phyloP scores from a whole-genome alignment of 1,139 yeast genomes.

The Casaregolazyma lundiana region DNA sequence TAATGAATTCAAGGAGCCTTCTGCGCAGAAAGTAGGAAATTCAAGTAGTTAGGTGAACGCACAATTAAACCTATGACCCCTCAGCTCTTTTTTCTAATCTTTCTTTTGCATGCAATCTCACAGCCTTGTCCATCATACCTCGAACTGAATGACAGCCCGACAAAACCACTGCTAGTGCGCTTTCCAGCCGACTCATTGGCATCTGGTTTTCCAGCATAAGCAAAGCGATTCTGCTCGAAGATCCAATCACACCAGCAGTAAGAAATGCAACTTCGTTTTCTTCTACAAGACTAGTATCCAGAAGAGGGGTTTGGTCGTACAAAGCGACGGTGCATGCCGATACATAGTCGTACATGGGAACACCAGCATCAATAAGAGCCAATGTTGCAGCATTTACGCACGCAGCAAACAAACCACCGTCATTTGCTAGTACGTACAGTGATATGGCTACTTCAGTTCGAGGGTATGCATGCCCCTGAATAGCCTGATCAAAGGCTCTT shows the following conservation, averaged over 20 bases:
- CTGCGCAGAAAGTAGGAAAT: no score
- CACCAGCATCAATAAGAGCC: conserved; percentile 92
- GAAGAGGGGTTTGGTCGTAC: conserved; percentile 63
- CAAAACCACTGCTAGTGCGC: conserved; percentile 75
- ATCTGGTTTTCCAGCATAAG: conserved; percentile 70
- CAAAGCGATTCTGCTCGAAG: conserved; percentile 70
- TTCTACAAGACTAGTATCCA: conserved; percentile 79
- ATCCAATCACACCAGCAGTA: conserved; percentile 82
- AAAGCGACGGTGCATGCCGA: conserved; percentile 77
- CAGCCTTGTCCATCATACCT: conserved; percentile 80
- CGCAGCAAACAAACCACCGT: conserved; percentile 81
- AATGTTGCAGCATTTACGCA: conserved; percentile 85
- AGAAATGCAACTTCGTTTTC: conserved; percentile 77
- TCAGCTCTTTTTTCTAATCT: conserved; percentile 33
- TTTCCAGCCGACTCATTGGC: conserved; percentile 75
- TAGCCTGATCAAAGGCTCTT: conserved; percentile 75
- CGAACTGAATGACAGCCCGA: conserved; percentile 84
- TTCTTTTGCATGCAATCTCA: conserved; percentile 63
- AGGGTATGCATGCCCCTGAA: conserved; percentile 71
- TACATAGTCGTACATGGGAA: conserved; percentile 89
- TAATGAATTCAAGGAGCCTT: no score
- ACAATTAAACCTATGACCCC: conserved; percentile 1
- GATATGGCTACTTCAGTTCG: conserved; percentile 72
- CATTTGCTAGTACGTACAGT: conserved; percentile 78
- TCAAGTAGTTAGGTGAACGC: no score